These are phyloP conservation scores for Saccharum hybrid DNA, from an alignment of 202 grass and related monocot species.

Conservation along the genomic window DNA sequence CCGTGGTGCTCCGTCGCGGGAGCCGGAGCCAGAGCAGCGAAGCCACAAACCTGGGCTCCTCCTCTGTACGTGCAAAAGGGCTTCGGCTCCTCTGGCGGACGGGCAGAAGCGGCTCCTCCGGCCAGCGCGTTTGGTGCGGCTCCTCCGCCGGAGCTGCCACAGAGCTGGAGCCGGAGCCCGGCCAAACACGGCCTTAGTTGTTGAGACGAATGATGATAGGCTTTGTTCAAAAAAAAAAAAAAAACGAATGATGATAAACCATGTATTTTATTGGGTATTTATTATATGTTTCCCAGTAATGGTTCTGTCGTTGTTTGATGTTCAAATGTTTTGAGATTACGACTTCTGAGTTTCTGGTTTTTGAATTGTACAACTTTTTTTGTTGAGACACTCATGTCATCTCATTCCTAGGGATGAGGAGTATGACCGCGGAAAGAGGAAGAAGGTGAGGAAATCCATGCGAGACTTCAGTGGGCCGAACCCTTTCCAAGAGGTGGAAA, in stretches of 20 bases:
- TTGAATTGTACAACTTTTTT: background rate
- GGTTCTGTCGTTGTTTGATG: background rate
- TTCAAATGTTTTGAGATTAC: background rate
- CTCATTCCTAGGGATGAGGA: slow-evolving; percentile 58
- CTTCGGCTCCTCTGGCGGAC: too few species aligned
- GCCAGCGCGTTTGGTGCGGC: too few species aligned
- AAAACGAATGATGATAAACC: background rate
- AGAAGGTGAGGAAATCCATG: slow-evolving; percentile 59
- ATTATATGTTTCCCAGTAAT: background rate
- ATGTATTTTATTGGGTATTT: background rate
- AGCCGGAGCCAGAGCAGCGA: too few species aligned
- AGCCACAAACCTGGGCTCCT: too few species aligned
- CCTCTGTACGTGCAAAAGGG: too few species aligned
- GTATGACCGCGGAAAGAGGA: slow-evolving; percentile 69
- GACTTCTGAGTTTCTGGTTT: background rate
- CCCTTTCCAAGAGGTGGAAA: slow-evolving; percentile 64
- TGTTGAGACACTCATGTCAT: background rate
- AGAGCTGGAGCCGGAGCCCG: too few species aligned
- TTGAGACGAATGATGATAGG: background rate
- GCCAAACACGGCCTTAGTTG: too few species aligned
- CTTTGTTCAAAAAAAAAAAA: too few species aligned
- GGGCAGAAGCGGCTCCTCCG: too few species aligned
- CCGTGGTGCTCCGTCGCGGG: too few species aligned
- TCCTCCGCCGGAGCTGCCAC: too few species aligned
- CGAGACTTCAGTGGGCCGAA: slow-evolving; percentile 54